These are phyloP conservation scores for Suhomyces sp. DNA, from an alignment of 805 yeast genomes.

Conservation along the genomic window DNA sequence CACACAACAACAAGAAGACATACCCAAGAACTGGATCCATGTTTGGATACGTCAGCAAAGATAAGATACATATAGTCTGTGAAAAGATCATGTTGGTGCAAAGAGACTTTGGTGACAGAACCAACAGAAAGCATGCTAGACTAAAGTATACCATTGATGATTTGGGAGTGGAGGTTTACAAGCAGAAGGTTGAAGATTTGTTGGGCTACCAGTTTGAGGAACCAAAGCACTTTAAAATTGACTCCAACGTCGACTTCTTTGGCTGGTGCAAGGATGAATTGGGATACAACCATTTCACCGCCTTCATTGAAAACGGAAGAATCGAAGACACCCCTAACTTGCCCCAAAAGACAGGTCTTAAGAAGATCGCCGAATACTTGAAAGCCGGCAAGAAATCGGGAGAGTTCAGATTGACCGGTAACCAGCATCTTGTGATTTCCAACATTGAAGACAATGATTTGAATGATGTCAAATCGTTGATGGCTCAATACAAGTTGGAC, in stretches of 20 bases:
- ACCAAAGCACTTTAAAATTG: slow-evolving; percentile 70
- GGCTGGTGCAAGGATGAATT: slow-evolving; percentile 91
- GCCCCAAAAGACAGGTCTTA: slow-evolving; percentile 86
- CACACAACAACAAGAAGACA: slow-evolving; percentile 94
- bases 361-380: slow-evolving; percentile 71
- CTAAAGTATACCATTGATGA: slow-evolving; percentile 95
- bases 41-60: slow-evolving; percentile 71
- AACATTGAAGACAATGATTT: slow-evolving; percentile 69
- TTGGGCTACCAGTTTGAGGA: slow-evolving; percentile 74
- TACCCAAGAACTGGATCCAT: slow-evolving; percentile 92
- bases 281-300: slow-evolving; percentile 85
- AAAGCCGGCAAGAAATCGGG: slow-evolving; percentile 58
- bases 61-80: slow-evolving; percentile 71
- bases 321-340: slow-evolving; percentile 88
- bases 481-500: slow-evolving; percentile 76
- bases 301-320: slow-evolving; percentile 94
- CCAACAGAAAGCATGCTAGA: slow-evolving; percentile 96
- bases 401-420: slow-evolving; percentile 91
- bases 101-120: slow-evolving; percentile 92
- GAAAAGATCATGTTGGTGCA: slow-evolving; percentile 92
- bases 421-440: slow-evolving; percentile 84
- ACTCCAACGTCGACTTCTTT: slow-evolving; percentile 84
- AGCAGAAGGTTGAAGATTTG: slow-evolving; percentile 74
- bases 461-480: slow-evolving; percentile 55
- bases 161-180: slow-evolving; percentile 83